Evolutionary conservation across 2,329 filamentous ascomycete genomes (phyloP).

Genomic region (Aspergillus arachidicola): DNA sequence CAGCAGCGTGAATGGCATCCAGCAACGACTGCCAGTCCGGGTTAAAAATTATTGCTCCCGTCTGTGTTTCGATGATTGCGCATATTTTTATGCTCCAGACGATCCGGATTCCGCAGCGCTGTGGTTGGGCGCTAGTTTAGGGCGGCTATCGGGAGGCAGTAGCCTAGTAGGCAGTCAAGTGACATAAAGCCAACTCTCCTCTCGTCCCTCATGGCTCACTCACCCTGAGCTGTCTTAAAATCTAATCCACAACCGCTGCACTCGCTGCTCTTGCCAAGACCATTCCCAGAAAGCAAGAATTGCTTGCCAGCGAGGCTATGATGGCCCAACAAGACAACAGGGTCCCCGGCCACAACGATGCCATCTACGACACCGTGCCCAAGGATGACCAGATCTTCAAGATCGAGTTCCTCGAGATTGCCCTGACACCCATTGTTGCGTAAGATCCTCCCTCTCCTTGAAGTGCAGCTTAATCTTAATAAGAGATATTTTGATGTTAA

Average conservation of each 20-base stretch:
- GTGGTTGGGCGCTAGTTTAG: too few relatives aligned
- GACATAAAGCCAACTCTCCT: too few relatives aligned
- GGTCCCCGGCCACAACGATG: slow-evolving; percentile 17
- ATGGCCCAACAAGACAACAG: slow-evolving; percentile 15
- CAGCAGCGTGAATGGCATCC: too few relatives aligned
- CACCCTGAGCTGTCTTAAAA: too few relatives aligned
- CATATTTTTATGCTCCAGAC: too few relatives aligned
- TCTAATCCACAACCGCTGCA: background rate
- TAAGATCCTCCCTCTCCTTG: background rate
- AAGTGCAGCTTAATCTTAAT: background rate
- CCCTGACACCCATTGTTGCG: background rate
- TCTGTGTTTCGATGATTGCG: too few relatives aligned
- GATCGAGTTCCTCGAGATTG: slow-evolving; percentile 5
- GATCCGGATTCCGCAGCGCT: too few relatives aligned
- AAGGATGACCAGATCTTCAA: slow-evolving; percentile 14
- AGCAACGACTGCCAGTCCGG: too few relatives aligned
- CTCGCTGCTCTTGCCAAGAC: slow-evolving; percentile 8
- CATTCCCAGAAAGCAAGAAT: background rate
- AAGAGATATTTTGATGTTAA: background rate
- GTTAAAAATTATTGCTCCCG: too few relatives aligned
- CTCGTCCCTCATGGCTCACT: too few relatives aligned
- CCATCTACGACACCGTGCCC: slow-evolving; percentile 16
- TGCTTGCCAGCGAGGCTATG: background rate
- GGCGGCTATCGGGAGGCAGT: too few relatives aligned
- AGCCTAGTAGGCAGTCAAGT: too few relatives aligned